Conservation (phyloP, 1,139 yeast genomes). For the Spathaspora sp. region DNA sequence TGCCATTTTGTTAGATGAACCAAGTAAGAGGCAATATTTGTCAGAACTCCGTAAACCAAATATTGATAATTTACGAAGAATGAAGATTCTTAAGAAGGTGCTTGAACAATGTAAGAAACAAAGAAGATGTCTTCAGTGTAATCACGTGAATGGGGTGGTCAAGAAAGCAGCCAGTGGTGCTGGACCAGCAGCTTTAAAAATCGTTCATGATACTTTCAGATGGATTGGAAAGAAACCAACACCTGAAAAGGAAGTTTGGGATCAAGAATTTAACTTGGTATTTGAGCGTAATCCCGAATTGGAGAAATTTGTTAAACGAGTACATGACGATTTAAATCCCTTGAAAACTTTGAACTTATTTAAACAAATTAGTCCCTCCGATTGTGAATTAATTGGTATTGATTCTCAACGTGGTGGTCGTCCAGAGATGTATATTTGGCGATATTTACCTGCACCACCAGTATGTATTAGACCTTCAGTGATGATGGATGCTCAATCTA, state of each 20-base stretch:
- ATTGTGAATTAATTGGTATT: slow-evolving; percentile 90
- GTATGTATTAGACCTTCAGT: slow-evolving; percentile 98
- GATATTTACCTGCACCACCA: slow-evolving; percentile 97
- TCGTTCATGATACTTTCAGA: slow-evolving; percentile 93
- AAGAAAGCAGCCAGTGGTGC: slow-evolving; percentile 94
- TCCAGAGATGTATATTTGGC: slow-evolving; percentile 96
- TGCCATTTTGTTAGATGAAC: slow-evolving; percentile 70
- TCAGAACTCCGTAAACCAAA: slow-evolving; percentile 83
- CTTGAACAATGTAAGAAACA: slow-evolving; percentile 95
- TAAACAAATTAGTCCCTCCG: slow-evolving; percentile 80
- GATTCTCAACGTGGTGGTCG: slow-evolving; percentile 87
- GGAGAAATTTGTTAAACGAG: slow-evolving; percentile 82
- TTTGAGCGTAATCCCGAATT: slow-evolving; percentile 77
- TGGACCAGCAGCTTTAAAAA: slow-evolving; percentile 89
- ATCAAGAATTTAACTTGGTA: slow-evolving; percentile 75
- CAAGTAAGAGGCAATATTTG: slow-evolving; percentile 64
- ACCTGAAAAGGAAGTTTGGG: slow-evolving; percentile 85
- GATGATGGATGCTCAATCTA: slow-evolving; percentile 88
- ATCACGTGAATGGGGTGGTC: slow-evolving; percentile 91
- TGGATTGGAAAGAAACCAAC: slow-evolving; percentile 92
- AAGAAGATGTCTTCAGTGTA: slow-evolving; percentile 84
- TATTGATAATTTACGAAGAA: slow-evolving; percentile 85
- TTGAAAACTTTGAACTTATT: slow-evolving; percentile 83
- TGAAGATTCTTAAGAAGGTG: slow-evolving; percentile 80
- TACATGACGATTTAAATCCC: slow-evolving; percentile 93